Evolutionary conservation across 2,329 filamentous ascomycete genomes (phyloP), one percentile per base, ranked within the genome.

Genomic region (Emmonsiellopsis sp.): DNA sequence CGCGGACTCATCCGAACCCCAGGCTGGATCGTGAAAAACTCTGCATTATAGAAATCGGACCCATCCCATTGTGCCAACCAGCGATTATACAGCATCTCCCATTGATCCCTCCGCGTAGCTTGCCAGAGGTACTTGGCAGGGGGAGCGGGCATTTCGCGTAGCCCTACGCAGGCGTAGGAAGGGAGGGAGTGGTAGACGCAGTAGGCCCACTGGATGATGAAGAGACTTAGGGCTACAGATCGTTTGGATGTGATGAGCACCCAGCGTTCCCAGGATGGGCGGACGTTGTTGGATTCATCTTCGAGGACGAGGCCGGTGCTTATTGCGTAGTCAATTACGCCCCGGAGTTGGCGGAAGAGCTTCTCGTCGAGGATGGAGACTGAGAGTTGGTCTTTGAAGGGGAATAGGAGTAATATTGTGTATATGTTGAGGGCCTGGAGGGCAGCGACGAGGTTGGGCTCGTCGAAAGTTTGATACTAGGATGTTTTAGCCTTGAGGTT

Each of bases 211-310:
- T 73, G 65, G 7, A 73, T 52, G 5, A 68, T 59, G 48, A 70
- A 73, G 2, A 72, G 57, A 5, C 63, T 55, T 32, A 70, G 57
- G 1, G 71, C 58, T 2, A 68, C 64, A 32, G 70, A 79, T 9
- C 79, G 76, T 61, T 83, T 83, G 44, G 73, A 71, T 57, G 83
- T 81, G 59, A 84, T 72, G 60, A 81, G 61, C 7, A 71, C 53
- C 70, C 71, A 73, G 8, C 62, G 56, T 16, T 67, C 61, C 68
- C 67, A 73, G 2, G 60, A 55, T 13, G 70, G 71, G 5, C 62
- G 56, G 20, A 47, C 56, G 50, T 67, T 62, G 9, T 61, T 55
- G 6, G 56, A 57, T 54, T 73, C 71, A 52, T 70, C 69, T 43
- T 64, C 60, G 2, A 73, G 63, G 50, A 69, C 52, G 8, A 73